Conservation (phyloP, 208 protist species). For the Naegleria fowleri region DNA sequence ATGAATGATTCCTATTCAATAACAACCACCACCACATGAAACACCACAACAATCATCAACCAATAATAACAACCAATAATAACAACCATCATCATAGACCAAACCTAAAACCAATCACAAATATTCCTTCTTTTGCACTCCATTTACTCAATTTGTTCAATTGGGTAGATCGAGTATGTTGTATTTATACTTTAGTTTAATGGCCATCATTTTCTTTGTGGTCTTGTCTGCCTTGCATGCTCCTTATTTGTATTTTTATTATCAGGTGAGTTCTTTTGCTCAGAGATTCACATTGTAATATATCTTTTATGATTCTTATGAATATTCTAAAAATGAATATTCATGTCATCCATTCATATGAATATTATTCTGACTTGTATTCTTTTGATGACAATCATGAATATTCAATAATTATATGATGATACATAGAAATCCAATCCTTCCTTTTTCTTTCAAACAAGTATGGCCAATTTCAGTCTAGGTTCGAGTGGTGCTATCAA, state of each 20-base stretch:
- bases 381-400: too few relatives aligned
- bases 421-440: neutral
- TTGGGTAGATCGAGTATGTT: neutral
- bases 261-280: neutral
- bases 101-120: neutral
- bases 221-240: neutral
- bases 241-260: conserved; percentile 1
- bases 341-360: too few relatives aligned
- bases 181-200: neutral
- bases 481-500: neutral
- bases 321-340: too few relatives aligned
- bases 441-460: neutral
- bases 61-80: too few relatives aligned
- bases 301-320: too few relatives aligned
- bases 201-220: neutral
- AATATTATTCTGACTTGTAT: too few relatives aligned
- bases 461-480: conserved; percentile 1
- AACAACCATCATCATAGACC: neutral
- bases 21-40: too few relatives aligned
- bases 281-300: too few relatives aligned
- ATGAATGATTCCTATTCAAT: too few relatives aligned
- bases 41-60: too few relatives aligned
- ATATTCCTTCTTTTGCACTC: neutral
- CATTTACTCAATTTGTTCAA: neutral
- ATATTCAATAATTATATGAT: too few relatives aligned